Evolutionary conservation across 106 monocot species (phyloP).

Genomic region (Allium sativum): DNA sequence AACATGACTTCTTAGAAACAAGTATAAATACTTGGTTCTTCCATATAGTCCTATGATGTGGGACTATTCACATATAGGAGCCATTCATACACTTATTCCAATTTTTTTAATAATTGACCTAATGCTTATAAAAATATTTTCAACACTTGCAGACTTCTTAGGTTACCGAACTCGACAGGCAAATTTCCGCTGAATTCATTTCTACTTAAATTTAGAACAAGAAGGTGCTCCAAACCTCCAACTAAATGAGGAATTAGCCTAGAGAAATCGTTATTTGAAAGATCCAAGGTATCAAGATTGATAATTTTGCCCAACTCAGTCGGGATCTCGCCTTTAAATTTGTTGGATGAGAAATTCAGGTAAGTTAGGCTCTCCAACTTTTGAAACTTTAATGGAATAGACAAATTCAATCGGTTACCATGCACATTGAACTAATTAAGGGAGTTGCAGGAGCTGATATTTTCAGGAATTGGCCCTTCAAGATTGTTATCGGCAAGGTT

Average conservation of each 20-base stretch:
- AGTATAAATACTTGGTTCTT: too few species aligned
- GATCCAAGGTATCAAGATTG: constrained; percentile 92
- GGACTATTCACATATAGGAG: too few species aligned
- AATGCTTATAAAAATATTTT: too few species aligned
- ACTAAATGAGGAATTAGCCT: constrained; percentile 69
- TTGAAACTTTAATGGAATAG: constrained; percentile 71
- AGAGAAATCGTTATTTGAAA: constrained; percentile 72
- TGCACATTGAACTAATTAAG: constrained; percentile 86
- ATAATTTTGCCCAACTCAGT: constrained; percentile 66
- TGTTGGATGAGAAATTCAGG: constrained; percentile 90
- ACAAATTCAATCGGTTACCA: constrained; percentile 69
- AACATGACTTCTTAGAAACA: too few species aligned
- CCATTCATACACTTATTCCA: too few species aligned
- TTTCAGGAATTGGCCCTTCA: constrained; percentile 73
- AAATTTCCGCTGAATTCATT: too few species aligned
- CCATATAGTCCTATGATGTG: too few species aligned
- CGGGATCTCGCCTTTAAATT: constrained; percentile 69
- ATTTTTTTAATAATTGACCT: too few species aligned
- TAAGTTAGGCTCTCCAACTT: constrained; percentile 78
- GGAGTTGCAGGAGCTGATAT: constrained; percentile 76
- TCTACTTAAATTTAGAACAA: constrained; percentile 79
- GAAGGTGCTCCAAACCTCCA: constrained; percentile 96
- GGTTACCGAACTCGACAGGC: too few species aligned
- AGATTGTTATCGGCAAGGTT: constrained; percentile 91
- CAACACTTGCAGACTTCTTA: too few species aligned